Evolutionary conservation across 1,284 basidiomycete species (phyloP).

Genomic region (Ceratobasidium sp.): DNA sequence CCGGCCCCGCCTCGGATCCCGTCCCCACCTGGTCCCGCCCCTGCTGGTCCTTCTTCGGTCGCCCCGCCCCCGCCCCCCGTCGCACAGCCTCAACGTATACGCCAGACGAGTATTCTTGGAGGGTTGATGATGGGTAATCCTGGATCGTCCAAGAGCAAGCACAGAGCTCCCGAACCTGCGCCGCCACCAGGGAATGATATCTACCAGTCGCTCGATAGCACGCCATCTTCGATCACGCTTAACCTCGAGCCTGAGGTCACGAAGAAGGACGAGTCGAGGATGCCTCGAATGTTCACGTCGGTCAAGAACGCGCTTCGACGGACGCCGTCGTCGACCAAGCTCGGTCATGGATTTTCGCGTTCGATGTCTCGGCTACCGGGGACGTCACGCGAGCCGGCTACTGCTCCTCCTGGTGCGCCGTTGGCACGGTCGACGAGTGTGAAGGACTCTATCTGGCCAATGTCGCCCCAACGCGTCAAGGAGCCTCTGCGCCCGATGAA

Average conservation of each 20-base stretch:
- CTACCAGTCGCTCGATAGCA: conserved; percentile 28
- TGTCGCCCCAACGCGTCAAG: conserved; percentile 32
- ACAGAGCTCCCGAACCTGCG: conserved; percentile 19
- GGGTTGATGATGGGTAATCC: conserved; percentile 32
- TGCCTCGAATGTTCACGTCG: conserved; percentile 34
- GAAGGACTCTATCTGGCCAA: conserved; percentile 33
- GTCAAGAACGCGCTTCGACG: conserved; percentile 27
- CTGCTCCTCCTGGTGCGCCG: conserved; percentile 25
- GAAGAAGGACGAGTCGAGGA: conserved; percentile 35
- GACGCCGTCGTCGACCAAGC: conserved; percentile 35
- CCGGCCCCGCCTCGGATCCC: conserved; percentile 9
- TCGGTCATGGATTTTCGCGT: conserved; percentile 21
- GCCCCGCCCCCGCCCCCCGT: background rate
- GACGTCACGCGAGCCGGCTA: conserved; percentile 9
- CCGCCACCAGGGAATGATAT: conserved; percentile 6
- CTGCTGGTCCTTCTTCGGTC: background rate
- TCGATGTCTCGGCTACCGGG: conserved; percentile 40
- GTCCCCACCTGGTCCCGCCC: conserved; percentile 4
- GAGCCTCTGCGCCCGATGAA: conserved; percentile 31
- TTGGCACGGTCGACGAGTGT: conserved; percentile 33
- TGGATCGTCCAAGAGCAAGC: conserved; percentile 31
- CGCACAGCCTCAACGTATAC: conserved; percentile 6
- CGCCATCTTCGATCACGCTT: conserved; percentile 28
- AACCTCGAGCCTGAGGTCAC: conserved; percentile 6
- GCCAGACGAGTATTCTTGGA: conserved; percentile 33